Percentiles rank a stretch among this genome's conserved stretches.
Conservation (phyloP, 352 stramenopile species). For the Pythium plurisporium region DNA sequence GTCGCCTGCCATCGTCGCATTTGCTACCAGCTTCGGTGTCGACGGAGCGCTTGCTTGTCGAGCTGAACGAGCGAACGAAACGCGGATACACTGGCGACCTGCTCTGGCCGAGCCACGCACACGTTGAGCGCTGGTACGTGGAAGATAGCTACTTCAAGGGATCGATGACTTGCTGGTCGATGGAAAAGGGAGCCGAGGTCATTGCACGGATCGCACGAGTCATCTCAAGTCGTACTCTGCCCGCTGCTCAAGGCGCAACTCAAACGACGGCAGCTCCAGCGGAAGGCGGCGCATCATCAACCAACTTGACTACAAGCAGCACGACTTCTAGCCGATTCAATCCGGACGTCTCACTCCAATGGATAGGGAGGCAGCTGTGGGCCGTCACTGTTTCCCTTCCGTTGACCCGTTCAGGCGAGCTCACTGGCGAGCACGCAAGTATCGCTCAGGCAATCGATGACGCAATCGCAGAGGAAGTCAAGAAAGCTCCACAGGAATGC, state of each 20-base stretch:
- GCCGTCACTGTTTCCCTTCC: slow-evolving; percentile 62
- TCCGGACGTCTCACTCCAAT: slow-evolving; percentile 72
- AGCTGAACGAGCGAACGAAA: slow-evolving; percentile 26
- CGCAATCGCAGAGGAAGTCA: slow-evolving; percentile 38
- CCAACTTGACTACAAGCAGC: not conserved
- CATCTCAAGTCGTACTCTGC: slow-evolving; percentile 17
- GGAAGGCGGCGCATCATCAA: not conserved
- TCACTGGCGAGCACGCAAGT: slow-evolving; percentile 60
- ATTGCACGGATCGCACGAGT: slow-evolving; percentile 54
- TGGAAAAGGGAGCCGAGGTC: slow-evolving; percentile 59
- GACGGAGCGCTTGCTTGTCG: slow-evolving; percentile 21
- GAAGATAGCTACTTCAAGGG: slow-evolving; percentile 69
- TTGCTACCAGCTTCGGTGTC: slow-evolving; percentile 3
- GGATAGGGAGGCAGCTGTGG: slow-evolving; percentile 69
- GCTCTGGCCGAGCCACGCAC: slow-evolving; percentile 40
- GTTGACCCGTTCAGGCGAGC: slow-evolving; percentile 47
- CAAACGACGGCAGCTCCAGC: not conserved
- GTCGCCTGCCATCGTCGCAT: not conserved
- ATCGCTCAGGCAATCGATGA: slow-evolving; percentile 62
- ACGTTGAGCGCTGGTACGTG: slow-evolving; percentile 66
- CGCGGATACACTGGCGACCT: slow-evolving; percentile 22
- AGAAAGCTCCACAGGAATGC: slow-evolving; percentile 8
- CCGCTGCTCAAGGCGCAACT: not conserved
- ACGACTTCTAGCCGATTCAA: slow-evolving; percentile 31
- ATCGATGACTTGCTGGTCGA: slow-evolving; percentile 73